phyloP scores from a whole-genome alignment of 176 grass and related monocot species.

The Paspalum notatum region DNA sequence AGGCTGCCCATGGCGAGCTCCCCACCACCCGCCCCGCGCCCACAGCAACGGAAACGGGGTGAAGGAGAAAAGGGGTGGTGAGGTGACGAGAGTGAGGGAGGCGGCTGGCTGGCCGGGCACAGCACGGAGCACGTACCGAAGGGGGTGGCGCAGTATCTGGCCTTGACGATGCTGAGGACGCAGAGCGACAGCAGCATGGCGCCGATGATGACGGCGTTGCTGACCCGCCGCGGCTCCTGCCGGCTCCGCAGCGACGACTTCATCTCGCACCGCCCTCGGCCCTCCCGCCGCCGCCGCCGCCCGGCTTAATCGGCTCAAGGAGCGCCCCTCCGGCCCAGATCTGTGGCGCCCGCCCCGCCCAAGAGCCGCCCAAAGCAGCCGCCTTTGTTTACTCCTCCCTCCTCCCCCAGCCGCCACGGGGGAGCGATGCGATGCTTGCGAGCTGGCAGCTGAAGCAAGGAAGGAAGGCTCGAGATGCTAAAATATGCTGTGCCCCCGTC shows the following conservation, averaged over 20 bases:
- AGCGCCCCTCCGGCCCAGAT: slow-evolving; percentile 24
- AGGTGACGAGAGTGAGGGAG: not conserved
- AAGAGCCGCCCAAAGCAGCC: not conserved
- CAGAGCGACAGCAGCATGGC: slow-evolving; percentile 76
- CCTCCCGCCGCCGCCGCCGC: not conserved
- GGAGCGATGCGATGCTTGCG: too few relatives aligned
- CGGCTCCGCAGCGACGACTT: slow-evolving; percentile 65
- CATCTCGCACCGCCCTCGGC: slow-evolving; percentile 39
- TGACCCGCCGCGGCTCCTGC: slow-evolving; percentile 60
- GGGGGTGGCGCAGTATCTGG: slow-evolving; percentile 64
- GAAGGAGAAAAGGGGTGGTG: not conserved
- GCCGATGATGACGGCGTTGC: slow-evolving; percentile 70
- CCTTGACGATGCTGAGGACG: slow-evolving; percentile 73
- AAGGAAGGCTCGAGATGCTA: slow-evolving; percentile 39
- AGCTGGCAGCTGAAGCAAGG: not conserved
- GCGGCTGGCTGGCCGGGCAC: not conserved
- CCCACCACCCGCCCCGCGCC: too few relatives aligned
- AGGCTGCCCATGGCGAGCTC: not conserved
- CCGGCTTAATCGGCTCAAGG: not conserved
- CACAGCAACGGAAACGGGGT: not conserved
- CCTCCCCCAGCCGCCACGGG: too few relatives aligned
- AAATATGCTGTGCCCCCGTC: too few relatives aligned
- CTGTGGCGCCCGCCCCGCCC: not conserved
- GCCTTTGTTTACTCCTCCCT: not conserved
- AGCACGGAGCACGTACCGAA: slow-evolving; percentile 33